Evolutionary conservation across 176 grass and related monocot genomes (phyloP), one percentile per base, ranked within the genome.

Genomic region (Secale cereale): DNA sequence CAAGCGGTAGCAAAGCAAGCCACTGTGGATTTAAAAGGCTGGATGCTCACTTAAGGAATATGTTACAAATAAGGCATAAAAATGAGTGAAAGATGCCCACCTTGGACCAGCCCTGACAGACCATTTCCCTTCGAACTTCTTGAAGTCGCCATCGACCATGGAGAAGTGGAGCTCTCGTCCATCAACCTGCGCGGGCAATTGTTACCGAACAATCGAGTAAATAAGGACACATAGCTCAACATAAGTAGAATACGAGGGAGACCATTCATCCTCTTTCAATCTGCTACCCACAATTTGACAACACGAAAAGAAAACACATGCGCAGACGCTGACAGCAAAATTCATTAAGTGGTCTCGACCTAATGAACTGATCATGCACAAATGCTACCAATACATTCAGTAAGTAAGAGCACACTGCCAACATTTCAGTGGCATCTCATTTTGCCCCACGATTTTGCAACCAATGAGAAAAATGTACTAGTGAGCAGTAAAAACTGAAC

Each of bases 61-160:
- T 46, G 10, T 46, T 28, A 72, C 33, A 74, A 28, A 91, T 5
- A 70, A 41, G 11, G 46, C 14, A 78, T 50, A 12, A 52, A 52
- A 71, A 89, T 65, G 32, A n/a, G 10, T 0, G 8, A 9, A 70
- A 19, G 5, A 78, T 45, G 36, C 65, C 0, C 78, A 98, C 96
- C 87, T 95, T 84, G 83, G 91, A 89, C 93, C 89, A 78, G 96
- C 20, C 85, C 78, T 83, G 64, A 98, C 65, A 39, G 88, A 94
- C 96, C 93, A 98, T 88, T 98, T 95, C 23, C 93, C 93, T 91
- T 98, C 96, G n/a, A 98, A 98, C 80, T 92, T 98, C 84, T 92
- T 95, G 65, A 98, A 98, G 80, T 95, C 96, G 4, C 96, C 96
- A 87, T 95, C 96, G 14, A 98, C 93, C 96, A 98, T 91, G 26